phyloP scores from a whole-genome alignment of 2,329 filamentous ascomycete genomes.

The Dothistroma septosporum region DNA sequence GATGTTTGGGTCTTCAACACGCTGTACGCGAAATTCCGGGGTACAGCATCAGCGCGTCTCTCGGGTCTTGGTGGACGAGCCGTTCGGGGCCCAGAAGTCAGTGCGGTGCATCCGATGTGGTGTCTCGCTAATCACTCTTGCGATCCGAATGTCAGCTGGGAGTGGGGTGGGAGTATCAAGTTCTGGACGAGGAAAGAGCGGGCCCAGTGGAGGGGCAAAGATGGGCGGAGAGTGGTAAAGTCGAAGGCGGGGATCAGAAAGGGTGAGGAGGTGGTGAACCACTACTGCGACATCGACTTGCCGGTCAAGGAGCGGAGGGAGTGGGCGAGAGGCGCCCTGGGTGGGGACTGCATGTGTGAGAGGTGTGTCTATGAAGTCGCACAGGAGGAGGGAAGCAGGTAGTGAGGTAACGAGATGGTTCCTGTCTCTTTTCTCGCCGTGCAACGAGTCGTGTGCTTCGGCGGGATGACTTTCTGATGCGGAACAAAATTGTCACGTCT shows the following conservation, averaged over 20 bases:
- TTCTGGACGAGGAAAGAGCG: slow-evolving; percentile 60
- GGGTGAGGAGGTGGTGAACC: slow-evolving; percentile 83
- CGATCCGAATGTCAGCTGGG: slow-evolving; percentile 91
- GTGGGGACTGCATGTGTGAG: slow-evolving; percentile 81
- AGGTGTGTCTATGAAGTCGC: slow-evolving; percentile 67
- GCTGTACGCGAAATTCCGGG: slow-evolving; percentile 86
- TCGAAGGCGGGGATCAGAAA: slow-evolving; percentile 57
- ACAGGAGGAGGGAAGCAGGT: slow-evolving; percentile 1
- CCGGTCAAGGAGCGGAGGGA: slow-evolving; percentile 76
- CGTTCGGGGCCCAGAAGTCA: slow-evolving; percentile 82
- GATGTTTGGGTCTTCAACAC: slow-evolving; percentile 87
- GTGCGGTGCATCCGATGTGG: slow-evolving; percentile 92
- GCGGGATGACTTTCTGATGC: not conserved
- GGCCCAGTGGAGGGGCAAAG: slow-evolving; percentile 47
- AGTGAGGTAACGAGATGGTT: not conserved
- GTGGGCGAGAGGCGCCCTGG: slow-evolving; percentile 83
- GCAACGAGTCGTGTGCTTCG: not conserved
- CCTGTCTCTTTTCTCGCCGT: not conserved
- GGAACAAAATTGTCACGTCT: slow-evolving; percentile 21
- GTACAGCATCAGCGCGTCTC: slow-evolving; percentile 82
- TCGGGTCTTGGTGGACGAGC: slow-evolving; percentile 49
- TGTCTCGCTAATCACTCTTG: slow-evolving; percentile 96
- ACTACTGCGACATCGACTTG: slow-evolving; percentile 86
- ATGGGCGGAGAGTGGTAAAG: slow-evolving; percentile 25
- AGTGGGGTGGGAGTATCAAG: slow-evolving; percentile 77